Percentiles rank a stretch among this genome's conserved stretches.
phyloP scores from a whole-genome alignment of 768 basidiomycete species.

The Boletus patriciae region DNA sequence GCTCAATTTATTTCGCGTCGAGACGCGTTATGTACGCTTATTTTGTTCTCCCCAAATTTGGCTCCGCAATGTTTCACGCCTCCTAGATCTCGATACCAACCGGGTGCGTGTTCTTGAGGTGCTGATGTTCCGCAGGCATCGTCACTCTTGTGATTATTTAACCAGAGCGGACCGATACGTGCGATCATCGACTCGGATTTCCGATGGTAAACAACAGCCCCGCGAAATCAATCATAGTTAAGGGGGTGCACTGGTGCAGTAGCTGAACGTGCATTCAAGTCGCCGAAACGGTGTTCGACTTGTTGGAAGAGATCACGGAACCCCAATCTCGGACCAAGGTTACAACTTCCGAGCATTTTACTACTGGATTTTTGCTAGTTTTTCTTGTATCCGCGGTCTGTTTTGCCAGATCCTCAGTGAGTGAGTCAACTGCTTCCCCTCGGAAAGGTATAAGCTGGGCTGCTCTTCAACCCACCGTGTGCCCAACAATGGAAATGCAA shows the following conservation, averaged over 20 bases:
- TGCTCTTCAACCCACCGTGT: no score
- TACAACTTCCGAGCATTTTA: background rate
- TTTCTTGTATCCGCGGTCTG: no score
- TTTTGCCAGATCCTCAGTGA: background rate
- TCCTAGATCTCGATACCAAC: background rate
- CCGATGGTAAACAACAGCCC: background rate
- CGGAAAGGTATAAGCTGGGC: background rate
- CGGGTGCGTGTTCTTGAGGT: background rate
- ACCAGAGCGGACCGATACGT: no score
- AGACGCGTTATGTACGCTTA: constrained; percentile 32
- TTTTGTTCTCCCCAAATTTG: constrained; percentile 17
- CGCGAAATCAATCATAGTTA: background rate
- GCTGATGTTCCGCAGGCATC: background rate
- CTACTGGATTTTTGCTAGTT: background rate
- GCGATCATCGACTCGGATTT: no score
- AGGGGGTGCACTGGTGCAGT: no score
- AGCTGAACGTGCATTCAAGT: background rate
- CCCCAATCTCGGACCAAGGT: background rate
- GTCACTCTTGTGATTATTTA: background rate
- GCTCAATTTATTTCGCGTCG: constrained; percentile 19
- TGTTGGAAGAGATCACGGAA: background rate
- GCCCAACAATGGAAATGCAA: background rate
- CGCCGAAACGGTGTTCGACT: background rate
- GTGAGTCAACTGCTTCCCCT: background rate
- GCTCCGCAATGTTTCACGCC: no score